These are phyloP conservation scores for Breynia disticha DNA, from an alignment of 441 rosid species.

Conservation along the genomic window DNA sequence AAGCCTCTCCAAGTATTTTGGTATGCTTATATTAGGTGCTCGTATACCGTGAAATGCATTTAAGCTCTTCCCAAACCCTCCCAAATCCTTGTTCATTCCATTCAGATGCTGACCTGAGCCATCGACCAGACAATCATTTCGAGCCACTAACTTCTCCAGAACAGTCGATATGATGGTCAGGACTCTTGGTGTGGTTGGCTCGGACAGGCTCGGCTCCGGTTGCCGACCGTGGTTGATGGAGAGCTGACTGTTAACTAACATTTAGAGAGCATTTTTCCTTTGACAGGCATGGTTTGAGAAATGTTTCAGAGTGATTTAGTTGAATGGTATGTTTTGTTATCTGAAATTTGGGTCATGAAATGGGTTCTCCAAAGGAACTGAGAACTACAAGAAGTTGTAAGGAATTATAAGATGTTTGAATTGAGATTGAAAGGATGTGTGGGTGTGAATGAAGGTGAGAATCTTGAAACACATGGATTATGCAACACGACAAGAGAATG, in stretches of 20 bases:
- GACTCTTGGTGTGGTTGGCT: constrained; percentile 47
- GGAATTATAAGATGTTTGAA: not conserved
- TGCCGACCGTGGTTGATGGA: constrained; percentile 14
- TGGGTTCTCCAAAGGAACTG: constrained; percentile 3
- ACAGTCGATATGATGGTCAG: constrained; percentile 50
- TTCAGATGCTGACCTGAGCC: constrained; percentile 13
- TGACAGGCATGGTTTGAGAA: not conserved
- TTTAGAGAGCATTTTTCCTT: constrained; percentile 18
- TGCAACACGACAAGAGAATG: constrained; percentile 3
- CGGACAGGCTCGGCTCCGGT: constrained; percentile 25
- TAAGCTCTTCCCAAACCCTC: constrained; percentile 39
- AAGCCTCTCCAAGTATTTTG: constrained; percentile 74
- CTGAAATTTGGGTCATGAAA: constrained; percentile 3
- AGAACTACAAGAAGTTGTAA: too few species aligned
- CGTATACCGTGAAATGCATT: constrained; percentile 64
- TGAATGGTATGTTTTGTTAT: constrained; percentile 3
- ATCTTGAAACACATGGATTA: too few species aligned
- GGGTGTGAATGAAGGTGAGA: not conserved
- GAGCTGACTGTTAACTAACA: constrained; percentile 27
- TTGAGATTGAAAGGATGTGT: not conserved
- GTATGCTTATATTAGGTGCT: constrained; percentile 63
- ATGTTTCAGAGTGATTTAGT: constrained; percentile 8
- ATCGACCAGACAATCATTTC: constrained; percentile 51
- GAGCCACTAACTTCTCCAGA: constrained; percentile 56
- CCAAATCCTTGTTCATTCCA: constrained; percentile 7